Evolutionary conservation across 2,329 filamentous ascomycete genomes (phyloP).

Genomic region (Albophoma yamanashiensis): DNA sequence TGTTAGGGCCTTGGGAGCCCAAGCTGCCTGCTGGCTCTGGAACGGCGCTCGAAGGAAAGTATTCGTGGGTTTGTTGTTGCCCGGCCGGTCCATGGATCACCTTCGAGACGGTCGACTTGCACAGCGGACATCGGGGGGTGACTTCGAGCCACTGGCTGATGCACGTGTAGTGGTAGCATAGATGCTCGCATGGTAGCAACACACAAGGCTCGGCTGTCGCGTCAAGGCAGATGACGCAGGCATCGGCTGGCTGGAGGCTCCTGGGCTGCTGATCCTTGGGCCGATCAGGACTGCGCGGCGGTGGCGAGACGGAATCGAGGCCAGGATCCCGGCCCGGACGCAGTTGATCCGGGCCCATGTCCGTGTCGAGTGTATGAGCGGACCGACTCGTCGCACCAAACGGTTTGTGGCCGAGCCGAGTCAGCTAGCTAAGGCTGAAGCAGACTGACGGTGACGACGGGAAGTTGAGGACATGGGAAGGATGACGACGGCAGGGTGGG

Average conservation of each 20-base stretch:
- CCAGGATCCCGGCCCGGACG: not conserved
- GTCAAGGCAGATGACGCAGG: slow-evolving; percentile 79
- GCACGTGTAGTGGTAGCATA: slow-evolving; percentile 77
- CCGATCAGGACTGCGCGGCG: not conserved
- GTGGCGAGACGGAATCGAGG: not conserved
- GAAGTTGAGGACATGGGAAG: not conserved
- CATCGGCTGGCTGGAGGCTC: not conserved
- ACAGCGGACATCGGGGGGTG: slow-evolving; percentile 66
- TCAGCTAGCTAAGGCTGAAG: not conserved
- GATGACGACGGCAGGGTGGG: not conserved
- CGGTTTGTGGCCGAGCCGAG: not conserved
- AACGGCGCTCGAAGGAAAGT: slow-evolving; percentile 32
- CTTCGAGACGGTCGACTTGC: slow-evolving; percentile 44
- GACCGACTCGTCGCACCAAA: not conserved
- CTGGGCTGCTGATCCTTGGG: not conserved
- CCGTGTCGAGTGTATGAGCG: not conserved
- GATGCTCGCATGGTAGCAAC: slow-evolving; percentile 67
- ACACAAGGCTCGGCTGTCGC: slow-evolving; percentile 59
- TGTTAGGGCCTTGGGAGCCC: not conserved
- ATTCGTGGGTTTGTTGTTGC: slow-evolving; percentile 36
- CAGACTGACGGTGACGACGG: not conserved
- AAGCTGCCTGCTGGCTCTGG: not conserved
- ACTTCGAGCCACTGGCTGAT: slow-evolving; percentile 72
- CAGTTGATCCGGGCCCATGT: not conserved
- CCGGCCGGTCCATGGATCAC: slow-evolving; percentile 54